Evolutionary conservation across 2,329 filamentous ascomycete species (phyloP).

Genomic region (Trichoderma harzianum): DNA sequence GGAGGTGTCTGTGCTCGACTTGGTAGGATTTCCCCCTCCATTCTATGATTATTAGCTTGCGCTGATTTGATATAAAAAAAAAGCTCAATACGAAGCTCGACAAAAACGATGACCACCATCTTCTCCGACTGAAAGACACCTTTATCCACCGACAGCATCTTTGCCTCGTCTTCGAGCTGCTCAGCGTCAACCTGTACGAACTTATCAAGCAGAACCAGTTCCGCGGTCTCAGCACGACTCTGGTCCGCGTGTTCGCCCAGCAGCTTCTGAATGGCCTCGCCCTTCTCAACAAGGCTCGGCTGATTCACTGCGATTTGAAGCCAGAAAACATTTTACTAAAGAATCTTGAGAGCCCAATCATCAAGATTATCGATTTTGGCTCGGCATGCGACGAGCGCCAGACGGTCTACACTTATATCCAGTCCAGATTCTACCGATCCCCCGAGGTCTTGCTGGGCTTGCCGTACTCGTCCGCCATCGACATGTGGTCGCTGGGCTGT

Average conservation of each 20-base stretch:
- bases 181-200: conserved; percentile 97
- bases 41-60: neutral
- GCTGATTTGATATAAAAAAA: neutral
- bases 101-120: conserved; percentile 97
- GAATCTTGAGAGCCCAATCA: conserved; percentile 97
- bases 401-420: conserved; percentile 98
- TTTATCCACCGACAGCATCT: conserved; percentile 98
- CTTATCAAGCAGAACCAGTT: conserved; percentile 99
- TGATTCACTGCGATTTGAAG: conserved; percentile 98
- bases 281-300: conserved; percentile 87
- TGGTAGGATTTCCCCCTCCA: conserved; percentile 54
- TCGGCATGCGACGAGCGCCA: conserved; percentile 97
- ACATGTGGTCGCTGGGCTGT: conserved; percentile 99
- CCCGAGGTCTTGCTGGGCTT: conserved; percentile 93
- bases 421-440: conserved; percentile 95
- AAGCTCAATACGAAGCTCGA: conserved; percentile 97
- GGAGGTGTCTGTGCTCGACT: conserved; percentile 95
- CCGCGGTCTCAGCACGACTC: conserved; percentile 90
- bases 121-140: conserved; percentile 91
- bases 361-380: conserved; percentile 99
- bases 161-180: conserved; percentile 90
- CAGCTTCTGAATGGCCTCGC: conserved; percentile 91
- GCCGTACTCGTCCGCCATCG: conserved; percentile 96
- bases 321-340: conserved; percentile 97
- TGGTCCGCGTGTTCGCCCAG: conserved; percentile 96